Base-by-base conservation (phyloP, 2,329 filamentous ascomycete genomes). In the Fusarium tricinctum region DNA sequence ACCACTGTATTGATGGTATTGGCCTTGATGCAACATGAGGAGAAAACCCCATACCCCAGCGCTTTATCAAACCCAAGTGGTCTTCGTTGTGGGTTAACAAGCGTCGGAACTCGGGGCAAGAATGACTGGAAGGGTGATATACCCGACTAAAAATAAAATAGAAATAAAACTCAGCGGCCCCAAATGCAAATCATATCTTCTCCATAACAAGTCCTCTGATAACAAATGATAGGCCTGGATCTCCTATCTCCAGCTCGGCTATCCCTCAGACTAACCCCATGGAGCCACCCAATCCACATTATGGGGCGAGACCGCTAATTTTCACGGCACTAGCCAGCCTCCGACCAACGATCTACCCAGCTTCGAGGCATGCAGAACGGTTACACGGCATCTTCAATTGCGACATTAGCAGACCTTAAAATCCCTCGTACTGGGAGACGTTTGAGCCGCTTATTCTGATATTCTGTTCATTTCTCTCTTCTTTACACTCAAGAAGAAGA, bases 351-450 rank as follows among this genome's bases (percentile, higher is more conserved):
- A 50, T 51, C 44, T 58, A 45, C 58, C 59, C 58, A 63, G 55
- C 40, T 51, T 28, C 20, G 28, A 46, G 33, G 15, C 45, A 43
- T 28, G 30, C 20, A 12, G 22, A 22, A 30, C 59, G 61, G 61
- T 64, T 64, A 64, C 46, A 64, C 61, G 61, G 61, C 61, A 64
- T 48, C 39, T 44, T 17, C 17, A 28, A n/a, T 17, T 17, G 28
- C 3, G 15, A 30, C 28, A 40, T 49, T 6, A 26, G 32, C 6
- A 23, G 38, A 35, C 7, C 33, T 35, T 47, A 64, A 64, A 64
- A 64, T 58, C 23, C 61, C 61, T 64, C 59, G 61, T 35, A 23
- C 3, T 20, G 4, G 38, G 9, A 58, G 39, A 40, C 4, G 28
- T 8, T 20, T 42, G 10, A 20, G 10, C 8, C 6, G 58, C 33